Conservation (phyloP, 2,329 filamentous ascomycete genomes). For the Pseudogymnoascus sp. region DNA sequence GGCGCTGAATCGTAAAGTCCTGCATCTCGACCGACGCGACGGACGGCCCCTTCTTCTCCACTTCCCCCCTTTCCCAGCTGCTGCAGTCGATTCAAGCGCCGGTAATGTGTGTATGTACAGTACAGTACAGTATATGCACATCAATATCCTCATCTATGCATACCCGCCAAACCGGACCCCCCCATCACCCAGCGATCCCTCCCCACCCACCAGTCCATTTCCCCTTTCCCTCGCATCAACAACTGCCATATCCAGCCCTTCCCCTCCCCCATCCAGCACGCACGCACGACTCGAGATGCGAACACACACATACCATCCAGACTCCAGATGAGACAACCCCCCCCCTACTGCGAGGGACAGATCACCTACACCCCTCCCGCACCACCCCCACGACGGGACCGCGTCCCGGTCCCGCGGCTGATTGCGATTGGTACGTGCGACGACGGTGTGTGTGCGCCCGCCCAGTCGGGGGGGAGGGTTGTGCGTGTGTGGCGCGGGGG, state of each 20-base stretch:
- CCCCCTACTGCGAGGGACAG: background rate
- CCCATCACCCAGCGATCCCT: background rate
- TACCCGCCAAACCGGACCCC: background rate
- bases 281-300: background rate
- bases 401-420: background rate
- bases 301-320: too few relatives aligned
- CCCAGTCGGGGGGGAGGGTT: background rate
- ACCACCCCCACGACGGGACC: background rate
- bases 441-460: background rate
- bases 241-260: too few relatives aligned
- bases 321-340: background rate
- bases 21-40: background rate
- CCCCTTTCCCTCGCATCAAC: background rate
- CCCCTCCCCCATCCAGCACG: too few relatives aligned
- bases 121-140: background rate
- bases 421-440: background rate
- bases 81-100: background rate
- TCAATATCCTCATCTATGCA: background rate
- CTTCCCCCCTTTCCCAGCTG: background rate
- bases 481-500: background rate
- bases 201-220: background rate
- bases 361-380: background rate
- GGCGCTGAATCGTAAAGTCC: background rate
- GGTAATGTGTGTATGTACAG: background rate
- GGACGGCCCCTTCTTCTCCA: background rate